A percentile compares a stretch with the other conserved stretches of the same genome.
Conservation (phyloP, 345 rosid genomes). For the Eucalyptus albens region DNA sequence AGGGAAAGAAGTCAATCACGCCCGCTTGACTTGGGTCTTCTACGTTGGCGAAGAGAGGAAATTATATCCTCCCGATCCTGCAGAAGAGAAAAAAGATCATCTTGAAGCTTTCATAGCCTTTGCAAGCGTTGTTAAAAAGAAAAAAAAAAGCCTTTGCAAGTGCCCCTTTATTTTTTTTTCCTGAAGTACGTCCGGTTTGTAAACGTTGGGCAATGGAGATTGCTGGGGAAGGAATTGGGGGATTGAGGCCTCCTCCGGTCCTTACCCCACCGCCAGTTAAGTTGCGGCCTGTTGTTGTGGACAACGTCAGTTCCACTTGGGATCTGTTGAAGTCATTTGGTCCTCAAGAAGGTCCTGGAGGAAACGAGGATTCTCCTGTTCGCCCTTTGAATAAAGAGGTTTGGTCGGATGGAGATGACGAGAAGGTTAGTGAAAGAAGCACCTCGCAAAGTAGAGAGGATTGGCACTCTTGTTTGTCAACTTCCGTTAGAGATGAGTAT, state of each 20-base stretch:
- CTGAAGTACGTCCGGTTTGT: no score
- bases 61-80: no score
- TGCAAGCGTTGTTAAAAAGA: no score
- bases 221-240: slow-evolving; percentile 2
- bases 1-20: no score
- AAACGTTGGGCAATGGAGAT: no score
- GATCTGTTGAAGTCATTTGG: slow-evolving; percentile 6
- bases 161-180: no score
- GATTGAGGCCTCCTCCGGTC: slow-evolving; percentile 14
- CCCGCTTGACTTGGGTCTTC: no score
- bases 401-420: not conserved
- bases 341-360: not conserved
- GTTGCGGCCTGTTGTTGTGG: not conserved
- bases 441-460: not conserved
- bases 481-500: not conserved
- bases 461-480: not conserved
- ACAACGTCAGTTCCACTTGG: slow-evolving; percentile 10
- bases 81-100: no score
- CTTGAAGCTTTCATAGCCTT: no score
- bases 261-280: slow-evolving; percentile 13
- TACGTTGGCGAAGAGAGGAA: no score
- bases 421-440: not conserved
- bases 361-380: not conserved
- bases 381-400: not conserved
- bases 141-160: no score